A percentile compares a stretch with the other conserved stretches of the same genome.
phyloP scores from a whole-genome alignment of 768 basidiomycete genomes.

The Boletus insuetus region DNA sequence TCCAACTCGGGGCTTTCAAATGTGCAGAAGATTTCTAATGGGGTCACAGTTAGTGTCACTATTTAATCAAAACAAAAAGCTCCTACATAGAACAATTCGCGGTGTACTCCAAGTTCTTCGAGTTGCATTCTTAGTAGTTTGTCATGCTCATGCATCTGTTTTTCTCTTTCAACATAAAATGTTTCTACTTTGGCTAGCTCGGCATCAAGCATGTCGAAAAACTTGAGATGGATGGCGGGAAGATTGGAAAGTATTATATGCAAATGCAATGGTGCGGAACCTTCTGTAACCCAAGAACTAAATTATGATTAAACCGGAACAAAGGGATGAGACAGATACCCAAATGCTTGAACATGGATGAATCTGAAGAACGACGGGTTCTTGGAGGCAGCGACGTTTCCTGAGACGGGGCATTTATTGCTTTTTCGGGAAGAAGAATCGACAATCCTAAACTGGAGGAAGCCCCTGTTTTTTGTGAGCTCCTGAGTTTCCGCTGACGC shows the following conservation, averaged over 20 bases:
- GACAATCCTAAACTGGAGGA: slow-evolving; percentile 1
- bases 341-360: slow-evolving; percentile 1
- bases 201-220: slow-evolving; percentile 73
- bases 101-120: slow-evolving; percentile 68
- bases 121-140: slow-evolving; percentile 63
- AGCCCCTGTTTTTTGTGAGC: slow-evolving; percentile 3
- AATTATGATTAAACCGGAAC: not conserved
- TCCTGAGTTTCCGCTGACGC: not conserved
- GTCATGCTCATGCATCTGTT: slow-evolving; percentile 50
- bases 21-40: slow-evolving; percentile 13
- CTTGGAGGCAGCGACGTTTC: not conserved
- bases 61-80: slow-evolving; percentile 8
- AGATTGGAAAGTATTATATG: slow-evolving; percentile 52
- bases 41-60: not conserved
- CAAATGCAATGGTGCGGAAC: slow-evolving; percentile 33
- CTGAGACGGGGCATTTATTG: not conserved
- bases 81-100: slow-evolving; percentile 53
- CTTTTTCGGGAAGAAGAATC: not conserved
- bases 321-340: slow-evolving; percentile 7
- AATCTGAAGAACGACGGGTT: not conserved
- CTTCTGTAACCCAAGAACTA: slow-evolving; percentile 4
- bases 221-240: slow-evolving; percentile 58
- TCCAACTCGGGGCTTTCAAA: slow-evolving; percentile 10
- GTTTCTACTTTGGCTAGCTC: slow-evolving; percentile 83
- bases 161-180: slow-evolving; percentile 76